phyloP scores from a whole-genome alignment of 1,284 basidiomycete species.

The Entoloma clypeatum region DNA sequence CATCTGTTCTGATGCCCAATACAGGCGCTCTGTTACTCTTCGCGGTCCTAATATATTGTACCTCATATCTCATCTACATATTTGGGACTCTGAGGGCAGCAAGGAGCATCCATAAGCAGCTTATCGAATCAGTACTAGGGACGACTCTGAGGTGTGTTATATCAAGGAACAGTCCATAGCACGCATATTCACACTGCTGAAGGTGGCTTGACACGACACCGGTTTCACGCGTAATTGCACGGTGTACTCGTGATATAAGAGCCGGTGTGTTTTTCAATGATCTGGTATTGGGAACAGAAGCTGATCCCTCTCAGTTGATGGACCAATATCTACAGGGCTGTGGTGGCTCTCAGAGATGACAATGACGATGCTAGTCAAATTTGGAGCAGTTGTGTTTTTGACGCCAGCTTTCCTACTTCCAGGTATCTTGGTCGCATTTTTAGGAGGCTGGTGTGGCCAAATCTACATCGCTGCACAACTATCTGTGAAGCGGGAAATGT shows the following conservation, averaged over 20 bases:
- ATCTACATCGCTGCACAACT: constrained; percentile 72
- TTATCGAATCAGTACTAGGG: constrained; percentile 52
- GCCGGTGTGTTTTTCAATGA: constrained; percentile 14
- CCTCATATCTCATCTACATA: constrained; percentile 33
- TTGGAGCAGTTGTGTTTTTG: constrained; percentile 29
- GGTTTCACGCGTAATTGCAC: constrained; percentile 48
- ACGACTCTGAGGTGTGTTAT: constrained; percentile 39
- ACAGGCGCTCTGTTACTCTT: constrained; percentile 31
- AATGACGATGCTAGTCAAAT: constrained; percentile 29
- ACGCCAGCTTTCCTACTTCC: constrained; percentile 33
- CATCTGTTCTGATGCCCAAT: neutral
- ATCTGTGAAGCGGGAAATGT: constrained; percentile 75
- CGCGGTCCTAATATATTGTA: constrained; percentile 29
- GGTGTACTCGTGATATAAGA: constrained; percentile 55
- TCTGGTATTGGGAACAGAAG: neutral
- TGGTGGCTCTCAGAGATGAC: constrained; percentile 31
- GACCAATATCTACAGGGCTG: constrained; percentile 25
- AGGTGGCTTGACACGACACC: constrained; percentile 55
- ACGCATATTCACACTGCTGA: neutral
- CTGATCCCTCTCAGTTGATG: constrained; percentile 27
- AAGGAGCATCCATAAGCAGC: constrained; percentile 48
- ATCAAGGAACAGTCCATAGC: neutral
- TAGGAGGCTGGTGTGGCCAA: constrained; percentile 36
- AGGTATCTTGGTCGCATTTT: constrained; percentile 26
- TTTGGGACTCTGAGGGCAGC: constrained; percentile 52